These are phyloP conservation scores for Microglena sp. DNA, from an alignment of 139 green algal genomes.

Conservation along the genomic window DNA sequence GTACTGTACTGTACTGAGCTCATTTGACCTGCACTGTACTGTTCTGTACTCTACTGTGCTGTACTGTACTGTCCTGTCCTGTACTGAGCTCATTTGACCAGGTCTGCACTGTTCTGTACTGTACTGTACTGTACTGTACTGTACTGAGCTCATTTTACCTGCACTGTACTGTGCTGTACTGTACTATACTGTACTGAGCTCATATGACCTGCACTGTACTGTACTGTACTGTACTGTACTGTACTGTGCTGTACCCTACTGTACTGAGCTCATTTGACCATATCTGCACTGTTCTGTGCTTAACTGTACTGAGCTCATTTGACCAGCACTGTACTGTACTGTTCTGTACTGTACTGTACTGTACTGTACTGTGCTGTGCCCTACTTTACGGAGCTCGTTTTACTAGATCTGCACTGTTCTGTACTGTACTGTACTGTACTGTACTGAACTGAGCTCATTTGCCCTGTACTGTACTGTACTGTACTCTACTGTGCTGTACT, in stretches of 20 bases:
- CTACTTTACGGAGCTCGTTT: background rate
- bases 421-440: conserved; percentile 3
- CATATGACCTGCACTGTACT: background rate
- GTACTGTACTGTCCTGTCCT: conserved; percentile 1
- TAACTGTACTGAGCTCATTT: background rate
- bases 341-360: conserved; percentile 2
- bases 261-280: background rate
- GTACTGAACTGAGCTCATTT: background rate
- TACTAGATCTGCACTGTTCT: background rate
- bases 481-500: conserved; percentile 1
- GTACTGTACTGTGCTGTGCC: background rate
- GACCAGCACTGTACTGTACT: background rate
- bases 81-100: too few species aligned
- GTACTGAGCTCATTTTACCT: too few species aligned
- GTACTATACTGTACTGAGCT: too few species aligned
- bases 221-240: conserved; percentile 3
- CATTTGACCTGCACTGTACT: background rate
- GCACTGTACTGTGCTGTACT: too few species aligned
- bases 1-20: background rate
- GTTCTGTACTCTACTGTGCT: background rate
- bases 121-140: too few species aligned
- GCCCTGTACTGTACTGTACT: conserved; percentile 1
- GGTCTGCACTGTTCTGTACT: too few species aligned
- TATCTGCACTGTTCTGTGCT: background rate
- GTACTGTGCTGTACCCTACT: background rate